These are phyloP conservation scores for Curvularia sp. DNA, from an alignment of 2,329 filamentous ascomycete genomes.

Conservation along the genomic window DNA sequence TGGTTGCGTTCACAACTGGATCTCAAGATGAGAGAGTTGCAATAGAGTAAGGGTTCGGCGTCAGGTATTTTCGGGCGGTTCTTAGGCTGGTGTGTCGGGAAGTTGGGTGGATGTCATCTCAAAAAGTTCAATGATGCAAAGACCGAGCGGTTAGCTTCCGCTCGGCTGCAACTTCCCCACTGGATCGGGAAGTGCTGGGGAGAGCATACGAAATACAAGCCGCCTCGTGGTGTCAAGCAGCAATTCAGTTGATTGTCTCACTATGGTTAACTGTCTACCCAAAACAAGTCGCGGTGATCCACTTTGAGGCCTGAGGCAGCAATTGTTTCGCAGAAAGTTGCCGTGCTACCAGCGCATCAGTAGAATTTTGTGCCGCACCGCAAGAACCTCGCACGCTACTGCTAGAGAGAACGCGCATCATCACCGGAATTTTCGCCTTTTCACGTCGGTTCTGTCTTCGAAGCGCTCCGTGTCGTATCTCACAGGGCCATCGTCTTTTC, in stretches of 20 bases:
- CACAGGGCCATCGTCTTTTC: slow-evolving; percentile 22
- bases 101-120: slow-evolving; percentile 11
- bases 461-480: slow-evolving; percentile 15
- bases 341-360: neutral
- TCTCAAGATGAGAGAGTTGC: neutral
- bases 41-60: neutral
- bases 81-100: neutral
- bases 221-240: neutral
- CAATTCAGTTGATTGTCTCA: neutral
- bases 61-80: neutral
- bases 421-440: slow-evolving; percentile 26
- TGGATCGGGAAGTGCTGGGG: slow-evolving; percentile 17
- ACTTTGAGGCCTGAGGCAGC: neutral
- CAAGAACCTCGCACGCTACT: neutral
- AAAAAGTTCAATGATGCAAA: slow-evolving; percentile 44
- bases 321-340: neutral
- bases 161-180: slow-evolving; percentile 40
- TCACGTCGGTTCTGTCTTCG: slow-evolving; percentile 22
- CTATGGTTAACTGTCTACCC: neutral
- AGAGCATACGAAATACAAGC: slow-evolving; percentile 1
- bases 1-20: neutral
- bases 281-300: neutral
- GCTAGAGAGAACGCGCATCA: neutral
- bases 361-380: neutral
- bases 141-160: slow-evolving; percentile 22